Conservation (phyloP, 2,329 filamentous ascomycete genomes). For the Penicillium sp. region DNA sequence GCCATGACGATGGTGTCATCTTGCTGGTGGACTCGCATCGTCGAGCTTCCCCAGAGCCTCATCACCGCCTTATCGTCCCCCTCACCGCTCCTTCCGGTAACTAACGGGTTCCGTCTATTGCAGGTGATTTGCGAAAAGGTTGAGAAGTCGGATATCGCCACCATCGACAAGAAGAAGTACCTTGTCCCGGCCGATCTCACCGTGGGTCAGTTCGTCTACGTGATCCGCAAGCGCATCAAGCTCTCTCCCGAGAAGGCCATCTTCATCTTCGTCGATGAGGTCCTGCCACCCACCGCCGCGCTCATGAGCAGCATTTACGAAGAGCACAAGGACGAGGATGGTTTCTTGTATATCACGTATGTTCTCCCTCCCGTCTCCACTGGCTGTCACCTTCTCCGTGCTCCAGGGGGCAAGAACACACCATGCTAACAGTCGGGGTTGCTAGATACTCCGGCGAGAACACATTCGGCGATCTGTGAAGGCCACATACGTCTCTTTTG, state of each 20-base stretch:
- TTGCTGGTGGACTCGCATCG: background rate
- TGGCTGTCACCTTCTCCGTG: background rate
- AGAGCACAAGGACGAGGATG: slow-evolving; percentile 89
- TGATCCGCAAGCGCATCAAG: slow-evolving; percentile 99
- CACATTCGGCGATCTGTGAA: slow-evolving; percentile 72
- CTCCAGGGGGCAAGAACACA: slow-evolving; percentile 4
- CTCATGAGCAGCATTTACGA: slow-evolving; percentile 99
- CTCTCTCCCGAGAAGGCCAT: slow-evolving; percentile 99
- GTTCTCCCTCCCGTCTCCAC: slow-evolving; percentile 31
- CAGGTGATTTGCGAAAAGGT: slow-evolving; percentile 99
- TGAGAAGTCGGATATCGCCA: slow-evolving; percentile 98
- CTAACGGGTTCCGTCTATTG: slow-evolving; percentile 26
- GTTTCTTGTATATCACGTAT: slow-evolving; percentile 97
- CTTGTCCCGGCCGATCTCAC: slow-evolving; percentile 96
- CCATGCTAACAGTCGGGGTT: slow-evolving; percentile 25
- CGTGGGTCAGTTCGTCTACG: slow-evolving; percentile 99
- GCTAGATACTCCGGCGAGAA: slow-evolving; percentile 93
- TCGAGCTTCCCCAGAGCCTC: background rate
- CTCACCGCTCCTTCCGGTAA: slow-evolving; percentile 37
- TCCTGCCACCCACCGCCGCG: slow-evolving; percentile 91
- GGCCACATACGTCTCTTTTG: slow-evolving; percentile 11
- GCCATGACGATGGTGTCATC: slow-evolving; percentile 5
- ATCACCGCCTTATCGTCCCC: slow-evolving; percentile 4
- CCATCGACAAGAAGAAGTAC: slow-evolving; percentile 99
- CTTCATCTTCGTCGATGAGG: slow-evolving; percentile 99